Percentiles rank a stretch among this genome's conserved stretches.
Conservation (phyloP, 441 rosid species). For the Populus hybrid region DNA sequence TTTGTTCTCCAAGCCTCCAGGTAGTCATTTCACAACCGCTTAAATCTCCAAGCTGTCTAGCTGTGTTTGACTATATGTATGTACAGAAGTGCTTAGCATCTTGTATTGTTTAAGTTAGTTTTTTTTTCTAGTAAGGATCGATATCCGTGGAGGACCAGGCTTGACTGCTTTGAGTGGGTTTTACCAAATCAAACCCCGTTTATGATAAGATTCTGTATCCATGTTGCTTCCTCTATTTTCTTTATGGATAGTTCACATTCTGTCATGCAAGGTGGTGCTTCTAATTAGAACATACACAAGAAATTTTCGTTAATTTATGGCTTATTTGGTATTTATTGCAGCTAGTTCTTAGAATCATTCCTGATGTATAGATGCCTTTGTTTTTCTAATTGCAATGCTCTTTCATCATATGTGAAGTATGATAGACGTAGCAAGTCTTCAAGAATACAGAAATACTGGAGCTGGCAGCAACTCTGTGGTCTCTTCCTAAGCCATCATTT, state of each 20-base stretch:
- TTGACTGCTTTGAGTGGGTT: neutral
- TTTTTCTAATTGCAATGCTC: neutral
- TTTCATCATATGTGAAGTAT: neutral
- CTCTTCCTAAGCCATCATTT: neutral
- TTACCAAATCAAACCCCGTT: neutral
- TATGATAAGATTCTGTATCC: neutral
- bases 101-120: neutral
- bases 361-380: neutral
- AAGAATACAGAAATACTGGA: neutral
- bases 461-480: neutral
- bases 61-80: neutral
- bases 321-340: too few species aligned
- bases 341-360: neutral
- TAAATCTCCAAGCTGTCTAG: neutral
- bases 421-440: neutral
- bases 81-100: neutral
- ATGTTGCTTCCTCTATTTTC: too few species aligned
- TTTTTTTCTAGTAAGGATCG: too few species aligned
- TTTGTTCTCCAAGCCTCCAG: neutral
- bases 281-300: too few species aligned
- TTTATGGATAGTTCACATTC: too few species aligned
- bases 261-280: too few species aligned
- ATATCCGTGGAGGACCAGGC: neutral
- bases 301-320: too few species aligned
- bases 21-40: neutral